These are phyloP conservation scores for Chlorella sorokiniana DNA, from an alignment of 139 green algal species.

Conservation along the genomic window DNA sequence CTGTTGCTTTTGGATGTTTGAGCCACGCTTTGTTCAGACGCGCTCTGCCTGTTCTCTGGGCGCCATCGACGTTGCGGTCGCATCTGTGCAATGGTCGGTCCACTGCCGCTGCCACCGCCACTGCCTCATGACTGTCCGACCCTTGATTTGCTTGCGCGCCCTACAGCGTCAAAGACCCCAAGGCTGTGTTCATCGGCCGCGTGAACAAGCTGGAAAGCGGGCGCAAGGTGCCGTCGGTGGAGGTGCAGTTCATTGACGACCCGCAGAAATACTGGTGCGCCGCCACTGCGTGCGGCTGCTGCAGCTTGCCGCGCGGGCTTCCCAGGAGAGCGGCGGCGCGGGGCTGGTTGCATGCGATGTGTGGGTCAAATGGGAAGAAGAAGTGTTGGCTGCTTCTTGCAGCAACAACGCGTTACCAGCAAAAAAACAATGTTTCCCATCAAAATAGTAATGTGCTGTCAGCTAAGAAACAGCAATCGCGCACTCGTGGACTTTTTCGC, in stretches of 20 bases:
- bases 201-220: constrained; percentile 14
- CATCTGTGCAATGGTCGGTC: background rate
- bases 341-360: too few species aligned
- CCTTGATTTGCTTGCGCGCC: background rate
- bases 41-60: too few species aligned
- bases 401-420: too few species aligned
- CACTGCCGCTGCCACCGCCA: background rate
- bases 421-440: too few species aligned
- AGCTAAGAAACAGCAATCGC: too few species aligned
- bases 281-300: background rate
- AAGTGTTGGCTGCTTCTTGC: too few species aligned
- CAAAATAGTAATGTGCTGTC: too few species aligned
- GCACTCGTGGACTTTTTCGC: too few species aligned
- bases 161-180: constrained; percentile 10
- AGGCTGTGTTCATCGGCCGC: background rate
- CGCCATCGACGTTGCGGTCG: too few species aligned
- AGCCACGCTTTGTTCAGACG: background rate
- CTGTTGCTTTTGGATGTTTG: background rate
- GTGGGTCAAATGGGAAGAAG: too few species aligned
- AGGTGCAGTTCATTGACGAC: constrained; percentile 34
- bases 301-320: too few species aligned
- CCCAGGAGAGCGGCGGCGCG: too few species aligned
- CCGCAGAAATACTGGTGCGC: constrained; percentile 23
- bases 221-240: constrained; percentile 9
- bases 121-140: background rate